A percentile compares a stretch with the other conserved stretches of the same genome.
phyloP scores from a whole-genome alignment of 257 asterid species.

The Fraxinus pennsylvanica region DNA sequence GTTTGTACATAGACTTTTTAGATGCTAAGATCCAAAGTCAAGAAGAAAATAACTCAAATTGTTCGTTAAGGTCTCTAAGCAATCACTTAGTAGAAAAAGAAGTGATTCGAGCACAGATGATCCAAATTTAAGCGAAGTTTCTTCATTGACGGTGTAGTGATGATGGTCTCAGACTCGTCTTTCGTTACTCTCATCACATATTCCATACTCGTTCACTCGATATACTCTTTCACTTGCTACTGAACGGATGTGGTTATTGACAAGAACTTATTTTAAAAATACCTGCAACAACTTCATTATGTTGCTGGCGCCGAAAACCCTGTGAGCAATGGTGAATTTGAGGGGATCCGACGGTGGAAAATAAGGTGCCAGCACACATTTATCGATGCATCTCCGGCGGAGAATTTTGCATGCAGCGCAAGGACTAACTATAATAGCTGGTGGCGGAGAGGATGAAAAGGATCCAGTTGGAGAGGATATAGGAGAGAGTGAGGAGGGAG shows the following conservation, averaged over 20 bases:
- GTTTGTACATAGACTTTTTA: no score
- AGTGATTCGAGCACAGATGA: no score
- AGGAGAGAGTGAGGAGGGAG: constrained; percentile 15
- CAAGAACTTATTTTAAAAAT: not conserved
- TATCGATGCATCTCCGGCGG: constrained; percentile 78
- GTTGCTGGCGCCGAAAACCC: constrained; percentile 94
- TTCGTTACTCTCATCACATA: no score
- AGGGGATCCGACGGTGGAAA: constrained; percentile 84
- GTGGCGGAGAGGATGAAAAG: constrained; percentile 29
- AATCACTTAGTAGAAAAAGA: no score
- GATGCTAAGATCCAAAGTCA: no score
- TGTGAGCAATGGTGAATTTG: constrained; percentile 82
- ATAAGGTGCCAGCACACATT: constrained; percentile 77
- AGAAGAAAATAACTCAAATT: no score
- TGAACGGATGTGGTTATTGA: not conserved
- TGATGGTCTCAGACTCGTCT: no score
- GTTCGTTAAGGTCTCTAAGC: no score
- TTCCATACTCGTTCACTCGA: no score
- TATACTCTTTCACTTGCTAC: not conserved
- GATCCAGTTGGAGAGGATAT: constrained; percentile 28
- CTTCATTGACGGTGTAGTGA: no score
- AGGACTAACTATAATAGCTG: constrained; percentile 53
- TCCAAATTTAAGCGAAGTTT: no score
- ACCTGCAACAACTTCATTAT: constrained; percentile 86
- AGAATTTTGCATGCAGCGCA: constrained; percentile 93